Conservation (phyloP, 1,284 basidiomycete species). For the Violaceomyces palustris region DNA sequence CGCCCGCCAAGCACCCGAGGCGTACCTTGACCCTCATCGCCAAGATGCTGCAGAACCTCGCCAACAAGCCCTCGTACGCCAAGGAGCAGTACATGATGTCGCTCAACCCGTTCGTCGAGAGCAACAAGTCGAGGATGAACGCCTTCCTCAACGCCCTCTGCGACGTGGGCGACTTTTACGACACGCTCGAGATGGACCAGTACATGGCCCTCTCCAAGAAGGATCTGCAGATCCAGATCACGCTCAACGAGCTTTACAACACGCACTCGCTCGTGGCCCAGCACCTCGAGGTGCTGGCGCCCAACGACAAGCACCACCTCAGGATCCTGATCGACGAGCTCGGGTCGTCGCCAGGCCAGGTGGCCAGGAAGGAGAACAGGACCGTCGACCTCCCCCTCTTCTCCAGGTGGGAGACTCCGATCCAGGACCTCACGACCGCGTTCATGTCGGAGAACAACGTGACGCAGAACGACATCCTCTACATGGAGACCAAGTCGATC, state of each 20-base stretch:
- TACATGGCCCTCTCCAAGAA: conserved; percentile 99
- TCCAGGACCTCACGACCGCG: conserved; percentile 92
- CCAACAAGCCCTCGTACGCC: conserved; percentile 95
- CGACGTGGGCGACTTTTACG: conserved; percentile 98
- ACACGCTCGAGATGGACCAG: conserved; percentile 99
- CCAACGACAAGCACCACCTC: conserved; percentile 93
- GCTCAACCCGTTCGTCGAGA: conserved; percentile 95
- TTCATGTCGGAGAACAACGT: conserved; percentile 87
- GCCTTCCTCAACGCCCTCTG: conserved; percentile 92
- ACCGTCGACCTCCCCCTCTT: conserved; percentile 87
- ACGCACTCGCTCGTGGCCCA: conserved; percentile 90
- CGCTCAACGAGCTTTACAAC: conserved; percentile 98
- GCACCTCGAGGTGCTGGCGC: conserved; percentile 89
- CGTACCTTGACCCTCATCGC: conserved; percentile 95
- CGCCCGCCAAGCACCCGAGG: conserved; percentile 92
- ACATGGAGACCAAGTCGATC: conserved; percentile 99
- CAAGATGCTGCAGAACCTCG: conserved; percentile 98
- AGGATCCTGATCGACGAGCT: conserved; percentile 94
- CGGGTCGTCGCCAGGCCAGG: conserved; percentile 82
- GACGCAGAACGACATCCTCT: conserved; percentile 95
- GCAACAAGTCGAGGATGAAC: conserved; percentile 94
- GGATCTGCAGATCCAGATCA: conserved; percentile 94
- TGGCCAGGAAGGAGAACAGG: conserved; percentile 94
- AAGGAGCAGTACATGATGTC: conserved; percentile 99
- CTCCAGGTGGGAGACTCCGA: conserved; percentile 97